phyloP scores from a whole-genome alignment of 495 filamentous ascomycete genomes.

The Cladorrhinum samala region DNA sequence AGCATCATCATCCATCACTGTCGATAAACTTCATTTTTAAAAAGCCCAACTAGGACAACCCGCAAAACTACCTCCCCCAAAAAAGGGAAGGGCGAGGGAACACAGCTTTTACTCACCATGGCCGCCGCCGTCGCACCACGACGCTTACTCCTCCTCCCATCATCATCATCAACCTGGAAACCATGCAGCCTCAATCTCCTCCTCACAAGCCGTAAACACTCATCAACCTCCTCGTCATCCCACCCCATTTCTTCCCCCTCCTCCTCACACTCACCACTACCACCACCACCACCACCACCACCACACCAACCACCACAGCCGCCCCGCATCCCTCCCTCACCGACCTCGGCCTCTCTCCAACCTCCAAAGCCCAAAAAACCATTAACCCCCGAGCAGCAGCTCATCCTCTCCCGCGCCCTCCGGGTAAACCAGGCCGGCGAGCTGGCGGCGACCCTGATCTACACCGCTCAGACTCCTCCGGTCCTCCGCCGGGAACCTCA shows the following conservation, averaged over 20 bases:
- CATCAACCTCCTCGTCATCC: constrained; percentile 1
- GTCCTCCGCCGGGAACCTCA: constrained; percentile 73
- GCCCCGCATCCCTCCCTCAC: not conserved
- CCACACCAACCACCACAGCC: constrained; percentile 6
- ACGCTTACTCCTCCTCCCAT: no score
- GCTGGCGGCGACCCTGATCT: constrained; percentile 80
- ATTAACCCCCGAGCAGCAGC: constrained; percentile 61
- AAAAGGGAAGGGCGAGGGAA: no score
- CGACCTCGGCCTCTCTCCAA: constrained; percentile 1
- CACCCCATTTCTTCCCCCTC: not conserved
- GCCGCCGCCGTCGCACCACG: no score
- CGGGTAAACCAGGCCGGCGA: constrained; percentile 91
- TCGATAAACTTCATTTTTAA: no score
- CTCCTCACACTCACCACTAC: constrained; percentile 3
- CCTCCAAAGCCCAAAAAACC: constrained; percentile 32
- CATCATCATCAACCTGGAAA: no score
- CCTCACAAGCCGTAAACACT: no score
- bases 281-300: constrained; percentile 3
- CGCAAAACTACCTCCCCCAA: no score
- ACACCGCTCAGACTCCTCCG: constrained; percentile 71
- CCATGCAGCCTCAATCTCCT: no score
- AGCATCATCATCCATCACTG: no score
- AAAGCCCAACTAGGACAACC: no score
- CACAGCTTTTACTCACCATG: no score
- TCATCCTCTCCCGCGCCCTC: constrained; percentile 74